Evolutionary conservation across 257 asterid genomes (phyloP), one percentile per base, ranked within the genome.

Genomic region (Misopates orontium): DNA sequence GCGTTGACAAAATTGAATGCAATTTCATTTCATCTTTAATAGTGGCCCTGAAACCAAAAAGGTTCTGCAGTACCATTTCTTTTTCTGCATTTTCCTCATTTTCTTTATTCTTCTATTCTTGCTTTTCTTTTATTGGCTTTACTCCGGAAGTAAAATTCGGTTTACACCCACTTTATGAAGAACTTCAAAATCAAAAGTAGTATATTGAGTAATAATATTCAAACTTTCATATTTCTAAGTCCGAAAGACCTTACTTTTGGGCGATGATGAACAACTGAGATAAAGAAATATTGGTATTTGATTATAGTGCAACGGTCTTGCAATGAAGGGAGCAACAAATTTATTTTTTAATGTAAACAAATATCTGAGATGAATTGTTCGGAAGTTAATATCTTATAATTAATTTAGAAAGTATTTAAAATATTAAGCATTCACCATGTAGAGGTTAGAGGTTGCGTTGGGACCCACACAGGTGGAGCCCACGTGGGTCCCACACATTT

Each of bases 21-120:
- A 32, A 58, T 44, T 42, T 66, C 68, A 49, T 64, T 71, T 75
- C 73, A 40, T 67, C 77, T 71, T 78, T 68, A 59, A 53, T 53
- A 62, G 77, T 71, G 80, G 73, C 64, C 79, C 77, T 58, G 6
- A 67, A 67, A 58, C 21, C 17, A 24, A 32, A 54, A 61, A 23
- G 32, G 4, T 5, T 64, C 48, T 25, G 42, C 10, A 36, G 42
- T 8, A 36, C 42, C 14, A n/a, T 5, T 24, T 59, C n/a, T 45
- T 36, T 36, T 54, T 22, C 25, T 23, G 23, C 15, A 16, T 22
- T 31, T 41, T 41, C 62, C 48, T 13, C 12, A n/a, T 68, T 24
- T 42, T 40, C 16, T 67, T 22, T 24, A 5, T 32, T 45, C 12
- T 62, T 45, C 24, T 21, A 22, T 45, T 42, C 31, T 23, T 45